Evolutionary conservation across 352 stramenopile species (phyloP).

Genomic region (Phytophthora citrophthora): DNA sequence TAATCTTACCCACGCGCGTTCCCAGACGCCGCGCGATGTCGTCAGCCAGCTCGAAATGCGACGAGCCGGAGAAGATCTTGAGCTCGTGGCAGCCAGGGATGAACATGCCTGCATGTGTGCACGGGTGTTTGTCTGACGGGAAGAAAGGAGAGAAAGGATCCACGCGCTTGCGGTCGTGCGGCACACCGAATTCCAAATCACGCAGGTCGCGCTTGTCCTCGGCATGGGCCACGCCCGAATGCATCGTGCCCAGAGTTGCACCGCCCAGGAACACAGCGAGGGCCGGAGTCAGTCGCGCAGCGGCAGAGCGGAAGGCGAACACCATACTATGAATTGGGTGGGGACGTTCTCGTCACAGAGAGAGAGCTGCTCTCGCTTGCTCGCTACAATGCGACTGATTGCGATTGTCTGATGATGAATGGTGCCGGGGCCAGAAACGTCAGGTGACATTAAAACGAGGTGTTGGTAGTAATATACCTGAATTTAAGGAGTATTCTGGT

Average conservation of each 20-base stretch:
- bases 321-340: constrained; percentile 47
- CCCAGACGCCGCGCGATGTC: constrained; percentile 90
- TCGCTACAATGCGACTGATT: constrained; percentile 18
- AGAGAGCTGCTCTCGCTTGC: too few relatives aligned
- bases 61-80: constrained; percentile 94
- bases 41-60: constrained; percentile 90
- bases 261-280: constrained; percentile 66
- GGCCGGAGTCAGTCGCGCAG: constrained; percentile 46
- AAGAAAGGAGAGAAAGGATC: constrained; percentile 91
- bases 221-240: constrained; percentile 40
- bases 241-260: constrained; percentile 47
- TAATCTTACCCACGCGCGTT: constrained; percentile 89
- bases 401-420: constrained; percentile 16
- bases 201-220: constrained; percentile 83
- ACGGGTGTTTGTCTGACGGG: constrained; percentile 91
- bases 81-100: constrained; percentile 93
- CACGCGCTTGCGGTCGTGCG: constrained; percentile 87
- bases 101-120: constrained; percentile 92
- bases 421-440: not conserved
- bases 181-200: constrained; percentile 87
- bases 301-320: constrained; percentile 60
- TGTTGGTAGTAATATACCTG: not conserved
- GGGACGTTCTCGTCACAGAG: not conserved
- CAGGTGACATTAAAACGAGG: not conserved
- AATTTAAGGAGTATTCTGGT: not conserved